Percentiles rank a stretch among this genome's conserved stretches.
These are phyloP conservation scores for Prunus mira DNA, from an alignment of 306 rosid genomes.

Conservation along the genomic window DNA sequence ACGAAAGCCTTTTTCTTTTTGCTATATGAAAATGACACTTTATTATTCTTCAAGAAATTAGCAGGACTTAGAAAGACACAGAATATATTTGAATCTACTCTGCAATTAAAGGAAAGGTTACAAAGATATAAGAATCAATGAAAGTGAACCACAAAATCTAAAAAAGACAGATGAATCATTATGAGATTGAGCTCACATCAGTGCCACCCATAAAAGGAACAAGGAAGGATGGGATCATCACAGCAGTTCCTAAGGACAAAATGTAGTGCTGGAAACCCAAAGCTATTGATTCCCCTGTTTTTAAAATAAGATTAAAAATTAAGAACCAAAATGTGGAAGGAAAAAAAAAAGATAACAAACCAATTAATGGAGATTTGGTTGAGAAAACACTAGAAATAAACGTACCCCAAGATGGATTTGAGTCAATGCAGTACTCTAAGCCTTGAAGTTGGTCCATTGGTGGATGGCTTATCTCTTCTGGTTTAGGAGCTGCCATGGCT, in stretches of 20 bases:
- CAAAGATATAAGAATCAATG: slow-evolving; percentile 8
- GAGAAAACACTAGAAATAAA: slow-evolving; percentile 15
- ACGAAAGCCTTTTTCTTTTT: too few relatives aligned
- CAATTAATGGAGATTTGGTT: slow-evolving; percentile 18
- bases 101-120: neutral
- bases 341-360: neutral
- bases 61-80: neutral
- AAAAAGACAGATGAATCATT: slow-evolving; percentile 1
- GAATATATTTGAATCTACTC: neutral
- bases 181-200: slow-evolving; percentile 58
- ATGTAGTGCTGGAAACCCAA: slow-evolving; percentile 97
- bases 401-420: slow-evolving; percentile 98
- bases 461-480: slow-evolving; percentile 82
- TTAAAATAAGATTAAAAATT: slow-evolving; percentile 17
- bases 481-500: slow-evolving; percentile 70
- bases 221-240: slow-evolving; percentile 96
- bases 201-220: slow-evolving; percentile 96
- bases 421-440: slow-evolving; percentile 90
- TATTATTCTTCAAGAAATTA: neutral
- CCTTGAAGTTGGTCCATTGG: slow-evolving; percentile 99
- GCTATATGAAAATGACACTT: neutral
- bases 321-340: neutral
- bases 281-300: slow-evolving; percentile 83
- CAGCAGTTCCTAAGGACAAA: slow-evolving; percentile 96
- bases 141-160: slow-evolving; percentile 3